Evolutionary conservation across 1,139 yeast genomes (phyloP), one percentile per base, ranked within the genome.

Genomic region (Yamadazyma dushanensis): DNA sequence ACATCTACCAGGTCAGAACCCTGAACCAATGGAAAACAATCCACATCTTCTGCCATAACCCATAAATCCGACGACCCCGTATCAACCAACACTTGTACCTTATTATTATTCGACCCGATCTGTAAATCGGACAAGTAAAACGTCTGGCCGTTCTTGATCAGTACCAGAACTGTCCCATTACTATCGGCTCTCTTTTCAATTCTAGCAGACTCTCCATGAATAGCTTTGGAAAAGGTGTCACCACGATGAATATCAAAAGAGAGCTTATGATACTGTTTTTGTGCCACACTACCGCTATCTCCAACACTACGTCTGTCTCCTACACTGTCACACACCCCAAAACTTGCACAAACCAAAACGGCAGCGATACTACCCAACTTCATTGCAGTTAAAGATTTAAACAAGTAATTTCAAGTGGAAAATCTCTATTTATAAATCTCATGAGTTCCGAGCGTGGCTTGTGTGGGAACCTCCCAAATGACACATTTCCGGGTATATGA

Each of bases 61-160:
- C 76, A 70, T 43, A 70, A 59, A 46, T 70, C 76, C 10, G 73
- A 67, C 4, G 73, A 65, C 6, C 76, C 75, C 21, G 76, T 70
- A 44, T 70, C 76, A 8, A 70, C 60, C 41, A 68, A 53, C 3
- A 67, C 70, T 4, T 54, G 51, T 14, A 61, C 61, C 20, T 48
- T 32, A 35, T 66, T 61, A 14, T 50, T 38, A 21, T 59, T 49
- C 11, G 67, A 56, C 2, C 76, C 76, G 28, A 66, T 47, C 27
- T 51, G 35, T 39, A 76, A 48, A 5, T 56, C 57, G 1, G 76
- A 73, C 44, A 73, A 58, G 51, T 79, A 80, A 48, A 73, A 79
- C 4, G 74, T 69, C 14, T 56, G 54, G 40, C 63, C 57, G 49
- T 78, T 78, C 10, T 51, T 44, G 19, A 80, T 43, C 3, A 54